Conservation (phyloP, 192 early-diverging fungal species). For the Phlyctochytrium arcticum region DNA sequence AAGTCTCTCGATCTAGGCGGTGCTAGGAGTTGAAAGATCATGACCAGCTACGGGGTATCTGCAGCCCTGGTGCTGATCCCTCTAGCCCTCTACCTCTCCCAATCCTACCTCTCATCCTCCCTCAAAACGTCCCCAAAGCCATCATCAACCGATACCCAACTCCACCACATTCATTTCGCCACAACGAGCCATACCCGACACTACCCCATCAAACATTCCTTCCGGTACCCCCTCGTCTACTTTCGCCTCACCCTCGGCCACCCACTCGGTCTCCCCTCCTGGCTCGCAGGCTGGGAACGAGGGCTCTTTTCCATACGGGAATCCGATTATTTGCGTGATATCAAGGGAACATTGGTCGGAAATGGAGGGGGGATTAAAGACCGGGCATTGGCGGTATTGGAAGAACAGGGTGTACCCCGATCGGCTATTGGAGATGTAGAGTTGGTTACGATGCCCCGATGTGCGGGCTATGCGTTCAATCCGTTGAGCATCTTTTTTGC, state of each 20-base stretch:
- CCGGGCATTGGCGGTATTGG: neutral
- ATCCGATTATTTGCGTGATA: conserved; percentile 25
- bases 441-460: conserved; percentile 49
- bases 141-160: no score
- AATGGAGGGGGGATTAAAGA: neutral
- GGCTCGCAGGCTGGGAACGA: conserved; percentile 15
- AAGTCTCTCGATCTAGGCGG: no score
- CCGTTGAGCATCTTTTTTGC: conserved; percentile 52
- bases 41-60: no score
- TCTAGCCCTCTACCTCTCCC: no score
- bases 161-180: conserved; percentile 33
- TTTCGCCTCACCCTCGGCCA: conserved; percentile 20
- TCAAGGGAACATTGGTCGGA: neutral
- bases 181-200: conserved; percentile 44
- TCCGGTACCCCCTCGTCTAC: conserved; percentile 53
- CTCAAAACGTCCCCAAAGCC: no score
- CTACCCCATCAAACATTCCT: conserved; percentile 39
- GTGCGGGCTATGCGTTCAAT: conserved; percentile 50
- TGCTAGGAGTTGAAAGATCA: no score
- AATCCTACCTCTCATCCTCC: no score
- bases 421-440: conserved; percentile 29
- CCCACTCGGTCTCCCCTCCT: conserved; percentile 6
- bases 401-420: conserved; percentile 6
- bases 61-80: no score
- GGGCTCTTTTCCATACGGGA: conserved; percentile 27